Evolutionary conservation across 345 rosid species (phyloP).

Genomic region (Cardamine resedifolia): DNA sequence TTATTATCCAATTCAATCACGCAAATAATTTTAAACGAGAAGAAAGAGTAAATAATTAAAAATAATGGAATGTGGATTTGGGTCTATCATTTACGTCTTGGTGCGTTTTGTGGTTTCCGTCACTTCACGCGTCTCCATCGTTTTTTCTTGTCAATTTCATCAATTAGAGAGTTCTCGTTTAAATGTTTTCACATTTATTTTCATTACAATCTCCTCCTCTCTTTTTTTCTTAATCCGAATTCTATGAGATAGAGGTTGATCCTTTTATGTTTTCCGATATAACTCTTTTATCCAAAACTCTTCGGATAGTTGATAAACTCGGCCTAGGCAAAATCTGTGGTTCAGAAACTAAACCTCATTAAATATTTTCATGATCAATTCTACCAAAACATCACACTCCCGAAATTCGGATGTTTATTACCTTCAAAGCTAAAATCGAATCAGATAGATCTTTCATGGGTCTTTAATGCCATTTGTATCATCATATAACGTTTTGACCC

Average conservation of each 20-base stretch:
- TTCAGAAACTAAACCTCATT: neutral
- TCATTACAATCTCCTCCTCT: neutral
- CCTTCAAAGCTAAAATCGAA: neutral
- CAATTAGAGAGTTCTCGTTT: neutral
- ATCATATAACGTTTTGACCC: neutral
- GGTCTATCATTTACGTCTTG: conserved; percentile 15
- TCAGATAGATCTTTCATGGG: neutral
- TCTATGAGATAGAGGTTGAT: neutral
- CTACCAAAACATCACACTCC: neutral
- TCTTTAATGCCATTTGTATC: neutral
- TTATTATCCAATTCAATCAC: neutral
- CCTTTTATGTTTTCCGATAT: neutral
- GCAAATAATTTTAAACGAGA: neutral
- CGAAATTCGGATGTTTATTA: neutral
- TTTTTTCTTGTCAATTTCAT: conserved; percentile 17
- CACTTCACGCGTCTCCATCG: conserved; percentile 29
- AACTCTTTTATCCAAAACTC: neutral
- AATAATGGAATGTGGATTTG: conserved; percentile 2
- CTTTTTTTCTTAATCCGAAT: neutral
- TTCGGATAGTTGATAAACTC: neutral
- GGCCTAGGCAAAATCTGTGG: neutral
- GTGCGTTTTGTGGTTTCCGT: conserved; percentile 21
- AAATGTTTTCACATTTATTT: neutral
- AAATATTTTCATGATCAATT: neutral
- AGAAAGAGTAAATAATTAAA: neutral